Conservation (phyloP, 495 filamentous ascomycete species). For the Massariosphaeria phaeospora region DNA sequence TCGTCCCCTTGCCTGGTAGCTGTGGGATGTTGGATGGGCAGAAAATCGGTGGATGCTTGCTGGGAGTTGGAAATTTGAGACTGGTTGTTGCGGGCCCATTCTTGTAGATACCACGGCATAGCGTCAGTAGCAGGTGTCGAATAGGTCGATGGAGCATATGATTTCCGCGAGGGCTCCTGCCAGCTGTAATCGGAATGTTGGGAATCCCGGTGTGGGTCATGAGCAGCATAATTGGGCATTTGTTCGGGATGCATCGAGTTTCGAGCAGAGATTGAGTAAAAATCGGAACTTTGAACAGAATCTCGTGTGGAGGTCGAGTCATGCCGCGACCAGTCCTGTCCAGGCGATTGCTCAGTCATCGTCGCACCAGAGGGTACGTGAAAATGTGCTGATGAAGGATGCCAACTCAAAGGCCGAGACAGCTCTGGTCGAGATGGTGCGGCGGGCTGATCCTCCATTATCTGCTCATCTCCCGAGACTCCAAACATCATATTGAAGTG, state of each 20-base stretch:
- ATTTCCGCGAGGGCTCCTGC: slow-evolving; percentile 13
- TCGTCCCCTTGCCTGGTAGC: slow-evolving; percentile 6
- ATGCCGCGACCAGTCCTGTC: slow-evolving; percentile 6
- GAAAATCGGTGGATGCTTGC: slow-evolving; percentile 24
- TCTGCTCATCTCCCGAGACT: slow-evolving; percentile 16
- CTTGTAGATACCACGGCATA: slow-evolving; percentile 31
- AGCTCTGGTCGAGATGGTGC: slow-evolving; percentile 6
- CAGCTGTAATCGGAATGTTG: slow-evolving; percentile 18
- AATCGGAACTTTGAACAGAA: slow-evolving; percentile 22
- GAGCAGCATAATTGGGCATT: slow-evolving; percentile 1
- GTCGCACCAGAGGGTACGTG: slow-evolving; percentile 14
- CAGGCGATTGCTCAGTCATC: neutral
- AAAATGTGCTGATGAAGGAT: slow-evolving; percentile 29
- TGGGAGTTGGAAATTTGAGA: slow-evolving; percentile 4
- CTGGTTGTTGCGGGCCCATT: slow-evolving; percentile 26
- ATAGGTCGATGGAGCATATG: slow-evolving; percentile 21
- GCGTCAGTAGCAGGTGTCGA: slow-evolving; percentile 21
- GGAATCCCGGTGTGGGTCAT: slow-evolving; percentile 6
- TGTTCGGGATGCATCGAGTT: slow-evolving; percentile 20
- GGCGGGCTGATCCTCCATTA: neutral
- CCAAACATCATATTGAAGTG: slow-evolving; percentile 36
- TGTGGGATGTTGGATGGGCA: slow-evolving; percentile 30
- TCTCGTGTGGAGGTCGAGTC: slow-evolving; percentile 11
- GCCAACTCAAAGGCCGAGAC: slow-evolving; percentile 31
- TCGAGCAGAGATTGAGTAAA: slow-evolving; percentile 27